Base-by-base conservation (phyloP, 228 moss, liverwort and hornwort species). In the Sphagnum magellanicum region DNA sequence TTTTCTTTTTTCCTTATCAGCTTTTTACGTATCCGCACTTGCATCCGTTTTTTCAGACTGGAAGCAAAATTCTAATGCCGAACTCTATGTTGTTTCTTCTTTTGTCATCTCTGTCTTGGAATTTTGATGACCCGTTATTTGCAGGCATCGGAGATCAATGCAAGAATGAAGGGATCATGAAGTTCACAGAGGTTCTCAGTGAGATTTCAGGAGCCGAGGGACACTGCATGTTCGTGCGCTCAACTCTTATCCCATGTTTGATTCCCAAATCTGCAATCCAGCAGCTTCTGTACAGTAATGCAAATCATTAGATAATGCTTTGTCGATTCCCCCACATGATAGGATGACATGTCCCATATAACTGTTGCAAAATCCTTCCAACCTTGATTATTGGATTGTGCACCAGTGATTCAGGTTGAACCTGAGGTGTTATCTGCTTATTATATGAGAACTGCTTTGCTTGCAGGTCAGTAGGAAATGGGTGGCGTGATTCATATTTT, bases 121-220 rank as follows among this genome's bases (percentile, higher is more conserved):
- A 58, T 58, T 58, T 14, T 58, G 14, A 9, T 58, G 61, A 13
- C 11, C 17, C 6, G 8, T 16, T 6, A 9, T 64, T 12, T 50
- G 10, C 71, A 72, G 72, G 72, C 12, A 32, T 72, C 49, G 72
- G 66, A 50, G 72, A 72, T 49, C 72, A 72, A 66, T 72, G 72
- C 60, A 51, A 16, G 9, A 72, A 72, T 60, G 72, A 72, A 14
- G 72, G 72, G 49, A 57, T 72, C 59, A 47, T 66, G 6, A 49
- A 59, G 50, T 72, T 72, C 17, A 72, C 72, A 50, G 49, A 72
- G 72, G 49, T 60, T 47, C 66, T 72, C 16, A 66, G 72, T 51
- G 66, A 66, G 16, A 49, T 72, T 50, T 72, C 72, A 11, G 66
- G 72, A 65, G 72, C 72, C 17, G 14, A 6, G 59, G 72, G 72